A percentile compares a stretch with the other conserved stretches of the same genome.
These are phyloP conservation scores for Colletotrichum chrysophilum DNA, from an alignment of 2,329 filamentous ascomycete species.

Conservation along the genomic window DNA sequence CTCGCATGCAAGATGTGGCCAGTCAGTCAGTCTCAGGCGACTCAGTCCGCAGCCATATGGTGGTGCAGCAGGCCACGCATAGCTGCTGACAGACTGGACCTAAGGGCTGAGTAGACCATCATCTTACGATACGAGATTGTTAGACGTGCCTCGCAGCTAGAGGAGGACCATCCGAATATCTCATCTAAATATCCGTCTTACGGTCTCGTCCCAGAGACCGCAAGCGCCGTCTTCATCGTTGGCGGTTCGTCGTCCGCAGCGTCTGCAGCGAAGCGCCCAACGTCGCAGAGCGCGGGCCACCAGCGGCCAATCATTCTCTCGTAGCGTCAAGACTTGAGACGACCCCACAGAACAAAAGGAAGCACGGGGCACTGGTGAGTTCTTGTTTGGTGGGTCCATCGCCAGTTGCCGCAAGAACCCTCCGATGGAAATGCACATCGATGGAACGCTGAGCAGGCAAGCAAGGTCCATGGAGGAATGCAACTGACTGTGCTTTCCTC, in stretches of 20 bases:
- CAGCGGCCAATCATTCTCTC: slow-evolving; percentile 9
- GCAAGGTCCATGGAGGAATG: neutral
- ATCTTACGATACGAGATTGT: neutral
- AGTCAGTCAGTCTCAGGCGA: neutral
- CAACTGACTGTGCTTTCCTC: neutral
- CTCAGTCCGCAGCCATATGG: neutral
- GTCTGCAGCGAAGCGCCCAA: slow-evolving; percentile 16
- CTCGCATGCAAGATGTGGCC: neutral
- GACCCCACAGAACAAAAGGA: neutral
- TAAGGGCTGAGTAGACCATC: neutral
- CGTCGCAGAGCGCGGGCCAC: slow-evolving; percentile 7
- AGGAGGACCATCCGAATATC: neutral
- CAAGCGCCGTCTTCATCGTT: neutral
- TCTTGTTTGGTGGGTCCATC: slow-evolving; percentile 15
- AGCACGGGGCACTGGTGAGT: slow-evolving; percentile 14
- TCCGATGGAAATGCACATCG: neutral
- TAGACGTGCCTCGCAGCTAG: neutral
- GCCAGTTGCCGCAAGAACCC: slow-evolving; percentile 1
- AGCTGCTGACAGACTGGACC: neutral
- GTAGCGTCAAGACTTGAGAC: slow-evolving; percentile 18
- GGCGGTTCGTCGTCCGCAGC: neutral
- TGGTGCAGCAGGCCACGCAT: neutral
- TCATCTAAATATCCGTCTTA: neutral
- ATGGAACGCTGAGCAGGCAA: neutral
- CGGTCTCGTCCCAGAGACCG: neutral